Evolutionary conservation across 2,329 filamentous ascomycete species (phyloP), one percentile per base, ranked within the genome.

Genomic region (Curvularia hawaiiensis): DNA sequence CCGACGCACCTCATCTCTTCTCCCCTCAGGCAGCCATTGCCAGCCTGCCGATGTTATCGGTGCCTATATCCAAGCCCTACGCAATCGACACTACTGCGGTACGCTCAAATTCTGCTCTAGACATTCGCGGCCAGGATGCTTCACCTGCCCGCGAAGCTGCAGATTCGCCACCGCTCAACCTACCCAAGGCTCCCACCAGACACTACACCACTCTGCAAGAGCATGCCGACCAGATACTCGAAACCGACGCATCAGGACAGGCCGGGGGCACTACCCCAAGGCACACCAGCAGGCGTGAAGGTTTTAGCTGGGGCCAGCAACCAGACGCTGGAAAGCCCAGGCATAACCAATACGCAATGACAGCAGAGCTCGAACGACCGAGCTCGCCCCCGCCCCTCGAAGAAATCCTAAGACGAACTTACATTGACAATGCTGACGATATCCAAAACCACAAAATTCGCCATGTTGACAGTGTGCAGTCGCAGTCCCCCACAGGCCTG

Each of bases 201-300:
- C 65, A 71, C 24, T 68, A 63, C 51, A 62, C 57, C 26, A 63
- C 70, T 33, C 53, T 73, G 3, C 66, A 69, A 52, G 67, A 74
- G 11, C 71, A 75, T 58, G 67, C 66, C 20, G 56, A 67, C 38
- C 53, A 60, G 14, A 28, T 65, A 4, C 51, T 52, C 18, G 49
- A 40, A 26, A 56, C 40, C 0, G 24, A 52, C 18, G 8, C 57
- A 10, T 54, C 47, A 4, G 39, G 45, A 2, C 53, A 56, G 7
- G 54, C 58, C 26, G 43, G 50, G 16, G 56, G 31, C 10, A 47
- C 58, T 8, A 66, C 64, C 12, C 65, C 67, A 8, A 62, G 60
- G 20, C 56, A 60, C 16, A 64, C 61, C 9, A 50, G 46, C n/a
- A 61, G 71, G 52, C 67, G 71, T 16, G 65, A 68, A 41, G 67